phyloP scores from a whole-genome alignment of 768 basidiomycete species.

The Russula ochroleuca region DNA sequence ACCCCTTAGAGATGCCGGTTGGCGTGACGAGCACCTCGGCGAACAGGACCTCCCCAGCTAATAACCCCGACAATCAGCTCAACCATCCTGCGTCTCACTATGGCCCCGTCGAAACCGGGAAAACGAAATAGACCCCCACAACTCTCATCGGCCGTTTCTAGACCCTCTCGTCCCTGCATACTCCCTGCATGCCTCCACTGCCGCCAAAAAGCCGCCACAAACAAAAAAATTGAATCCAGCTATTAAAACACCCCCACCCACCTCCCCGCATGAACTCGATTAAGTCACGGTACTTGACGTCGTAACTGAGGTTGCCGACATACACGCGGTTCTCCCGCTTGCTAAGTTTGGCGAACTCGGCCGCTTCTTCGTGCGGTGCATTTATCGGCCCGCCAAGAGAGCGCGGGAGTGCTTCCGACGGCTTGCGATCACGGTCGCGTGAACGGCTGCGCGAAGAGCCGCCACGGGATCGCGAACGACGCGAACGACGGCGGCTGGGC shows the following conservation, averaged over 20 bases:
- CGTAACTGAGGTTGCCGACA: conserved; percentile 97
- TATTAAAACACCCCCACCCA: conserved; percentile 82
- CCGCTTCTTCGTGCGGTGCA: conserved; percentile 87
- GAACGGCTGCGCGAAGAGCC: conserved; percentile 62
- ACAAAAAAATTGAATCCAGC: conserved; percentile 45
- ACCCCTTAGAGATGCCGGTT: conserved; percentile 95
- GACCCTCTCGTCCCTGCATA: not conserved
- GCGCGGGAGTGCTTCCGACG: conserved; percentile 63
- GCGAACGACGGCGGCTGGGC: conserved; percentile 50
- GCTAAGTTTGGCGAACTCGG: conserved; percentile 92
- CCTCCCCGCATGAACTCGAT: conserved; percentile 99
- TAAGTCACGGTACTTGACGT: conserved; percentile 97
- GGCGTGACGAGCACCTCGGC: conserved; percentile 98
- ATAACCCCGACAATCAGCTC: conserved; percentile 82
- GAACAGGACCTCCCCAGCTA: conserved; percentile 99
- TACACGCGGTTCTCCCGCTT: conserved; percentile 98
- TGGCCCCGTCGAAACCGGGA: conserved; percentile 41
- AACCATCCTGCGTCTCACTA: conserved; percentile 65
- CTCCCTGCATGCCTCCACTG: not conserved
- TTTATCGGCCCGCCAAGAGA: conserved; percentile 89
- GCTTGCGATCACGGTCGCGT: conserved; percentile 52
- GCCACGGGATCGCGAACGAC: conserved; percentile 54
- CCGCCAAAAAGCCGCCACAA: conserved; percentile 14
- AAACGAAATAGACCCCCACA: conserved; percentile 30
- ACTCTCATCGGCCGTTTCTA: conserved; percentile 6